These are phyloP conservation scores for Halenospora varia DNA, from an alignment of 495 filamentous ascomycete species.

Conservation along the genomic window DNA sequence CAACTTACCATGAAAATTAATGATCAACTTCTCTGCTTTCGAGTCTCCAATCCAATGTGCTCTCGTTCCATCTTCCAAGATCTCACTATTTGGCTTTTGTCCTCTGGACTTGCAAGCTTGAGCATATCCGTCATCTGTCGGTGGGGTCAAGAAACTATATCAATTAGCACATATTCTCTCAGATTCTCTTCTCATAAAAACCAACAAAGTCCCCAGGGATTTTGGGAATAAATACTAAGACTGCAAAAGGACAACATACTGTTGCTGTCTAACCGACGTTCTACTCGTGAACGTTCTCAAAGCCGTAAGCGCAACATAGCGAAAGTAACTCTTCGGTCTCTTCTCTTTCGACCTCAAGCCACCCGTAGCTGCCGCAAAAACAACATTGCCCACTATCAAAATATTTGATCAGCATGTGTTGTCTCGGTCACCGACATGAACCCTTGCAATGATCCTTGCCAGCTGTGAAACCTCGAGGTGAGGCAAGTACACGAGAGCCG, in stretches of 20 bases:
- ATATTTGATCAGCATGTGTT: background rate
- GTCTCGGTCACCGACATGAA: too few relatives aligned
- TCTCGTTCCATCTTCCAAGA: slow-evolving; percentile 44
- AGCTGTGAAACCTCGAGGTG: too few relatives aligned
- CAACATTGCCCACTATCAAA: slow-evolving; percentile 8
- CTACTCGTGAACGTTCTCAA: slow-evolving; percentile 9
- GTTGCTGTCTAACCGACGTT: slow-evolving; percentile 13
- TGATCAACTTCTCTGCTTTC: slow-evolving; percentile 49
- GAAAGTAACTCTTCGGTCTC: slow-evolving; percentile 9
- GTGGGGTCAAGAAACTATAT: slow-evolving; percentile 24
- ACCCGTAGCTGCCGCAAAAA: slow-evolving; percentile 11
- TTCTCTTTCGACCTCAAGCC: background rate
- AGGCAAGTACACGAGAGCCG: too few relatives aligned
- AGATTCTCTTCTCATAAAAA: background rate
- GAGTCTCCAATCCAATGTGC: slow-evolving; percentile 58
- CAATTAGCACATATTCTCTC: background rate
- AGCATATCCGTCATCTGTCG: slow-evolving; percentile 44
- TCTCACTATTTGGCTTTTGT: slow-evolving; percentile 43
- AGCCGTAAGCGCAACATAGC: slow-evolving; percentile 14
- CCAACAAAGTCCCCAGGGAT: background rate
- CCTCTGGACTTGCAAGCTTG: slow-evolving; percentile 38
- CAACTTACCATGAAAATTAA: slow-evolving; percentile 53
- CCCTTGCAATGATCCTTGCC: too few relatives aligned
- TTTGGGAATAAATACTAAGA: background rate
- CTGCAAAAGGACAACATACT: slow-evolving; percentile 10